Percentiles rank a stretch among this genome's conserved stretches.
These are phyloP conservation scores for Candolleomyces aberdarensis DNA, from an alignment of 768 basidiomycete species.

Conservation along the genomic window DNA sequence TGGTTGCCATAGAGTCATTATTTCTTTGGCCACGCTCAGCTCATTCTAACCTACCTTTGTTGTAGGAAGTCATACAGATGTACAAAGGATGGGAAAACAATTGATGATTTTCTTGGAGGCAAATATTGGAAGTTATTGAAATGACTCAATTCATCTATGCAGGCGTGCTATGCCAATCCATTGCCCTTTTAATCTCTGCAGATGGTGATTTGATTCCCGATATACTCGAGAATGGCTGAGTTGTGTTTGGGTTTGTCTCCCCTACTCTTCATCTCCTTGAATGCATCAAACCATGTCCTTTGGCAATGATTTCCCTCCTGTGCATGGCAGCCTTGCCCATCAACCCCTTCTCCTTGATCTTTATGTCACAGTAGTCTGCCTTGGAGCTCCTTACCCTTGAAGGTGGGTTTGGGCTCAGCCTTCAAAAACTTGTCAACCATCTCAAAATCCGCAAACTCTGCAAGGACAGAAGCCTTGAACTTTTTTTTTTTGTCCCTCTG, in stretches of 20 bases:
- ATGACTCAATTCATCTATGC: constrained; percentile 56
- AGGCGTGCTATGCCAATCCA: too few species aligned
- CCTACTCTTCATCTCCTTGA: constrained; percentile 48
- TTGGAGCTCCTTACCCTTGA: constrained; percentile 78
- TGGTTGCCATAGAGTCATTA: too few species aligned
- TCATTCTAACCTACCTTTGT: too few species aligned
- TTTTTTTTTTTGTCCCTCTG: constrained; percentile 77
- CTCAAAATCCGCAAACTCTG: constrained; percentile 75
- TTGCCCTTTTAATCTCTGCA: constrained; percentile 58
- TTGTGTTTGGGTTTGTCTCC: constrained; percentile 37
- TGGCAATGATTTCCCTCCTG: constrained; percentile 52
- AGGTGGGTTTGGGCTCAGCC: constrained; percentile 78
- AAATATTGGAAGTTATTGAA: constrained; percentile 50
- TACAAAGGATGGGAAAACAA: too few species aligned
- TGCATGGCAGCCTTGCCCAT: constrained; percentile 65
- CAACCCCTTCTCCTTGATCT: constrained; percentile 91
- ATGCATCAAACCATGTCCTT: constrained; percentile 70
- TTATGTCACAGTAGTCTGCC: constrained; percentile 85
- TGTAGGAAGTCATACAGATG: too few species aligned
- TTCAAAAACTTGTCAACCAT: constrained; percentile 73
- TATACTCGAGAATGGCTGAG: constrained; percentile 70
- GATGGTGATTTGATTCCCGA: constrained; percentile 67
- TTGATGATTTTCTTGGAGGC: too few species aligned
- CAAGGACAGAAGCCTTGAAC: constrained; percentile 97
- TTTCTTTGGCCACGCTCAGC: too few species aligned